These are phyloP conservation scores for Cryptosporidium viatorum DNA, from an alignment of 169 alveolate species.

Conservation along the genomic window DNA sequence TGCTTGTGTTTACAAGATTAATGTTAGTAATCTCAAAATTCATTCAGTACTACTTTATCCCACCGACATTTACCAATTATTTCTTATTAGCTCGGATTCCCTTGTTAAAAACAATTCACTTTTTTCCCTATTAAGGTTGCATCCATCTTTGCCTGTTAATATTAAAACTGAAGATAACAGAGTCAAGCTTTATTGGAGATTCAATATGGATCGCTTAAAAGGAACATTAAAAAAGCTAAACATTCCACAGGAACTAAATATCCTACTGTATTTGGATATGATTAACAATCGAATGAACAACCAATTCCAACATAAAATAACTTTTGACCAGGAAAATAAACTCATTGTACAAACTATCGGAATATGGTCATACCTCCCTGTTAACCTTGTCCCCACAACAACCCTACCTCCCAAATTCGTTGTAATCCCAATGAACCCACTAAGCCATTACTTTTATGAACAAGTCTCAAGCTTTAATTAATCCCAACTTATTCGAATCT, in stretches of 20 bases:
- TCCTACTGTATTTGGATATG: neutral
- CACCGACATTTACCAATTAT: neutral
- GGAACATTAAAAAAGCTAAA: neutral
- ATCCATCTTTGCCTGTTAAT: neutral
- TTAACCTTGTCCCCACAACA: neutral
- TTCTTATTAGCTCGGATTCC: neutral
- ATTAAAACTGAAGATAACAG: neutral
- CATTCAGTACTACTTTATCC: constrained; percentile 17
- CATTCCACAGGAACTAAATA: neutral
- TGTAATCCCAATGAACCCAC: constrained; percentile 15
- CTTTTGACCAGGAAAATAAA: neutral
- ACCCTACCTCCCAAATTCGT: constrained; percentile 8
- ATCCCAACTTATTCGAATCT: neutral
- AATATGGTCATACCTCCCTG: constrained; percentile 39
- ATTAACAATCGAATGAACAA: neutral
- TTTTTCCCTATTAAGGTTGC: neutral
- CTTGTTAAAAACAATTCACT: neutral
- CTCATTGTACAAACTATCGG: constrained; percentile 6
- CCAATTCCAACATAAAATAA: neutral
- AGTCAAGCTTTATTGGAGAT: neutral
- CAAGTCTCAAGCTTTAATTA: neutral
- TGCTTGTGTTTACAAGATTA: constrained; percentile 3
- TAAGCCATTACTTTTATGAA: neutral
- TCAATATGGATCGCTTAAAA: neutral
- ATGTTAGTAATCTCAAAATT: neutral